These are phyloP conservation scores for Fusarium aywerte DNA, from an alignment of 2,329 filamentous ascomycete species.

Conservation along the genomic window DNA sequence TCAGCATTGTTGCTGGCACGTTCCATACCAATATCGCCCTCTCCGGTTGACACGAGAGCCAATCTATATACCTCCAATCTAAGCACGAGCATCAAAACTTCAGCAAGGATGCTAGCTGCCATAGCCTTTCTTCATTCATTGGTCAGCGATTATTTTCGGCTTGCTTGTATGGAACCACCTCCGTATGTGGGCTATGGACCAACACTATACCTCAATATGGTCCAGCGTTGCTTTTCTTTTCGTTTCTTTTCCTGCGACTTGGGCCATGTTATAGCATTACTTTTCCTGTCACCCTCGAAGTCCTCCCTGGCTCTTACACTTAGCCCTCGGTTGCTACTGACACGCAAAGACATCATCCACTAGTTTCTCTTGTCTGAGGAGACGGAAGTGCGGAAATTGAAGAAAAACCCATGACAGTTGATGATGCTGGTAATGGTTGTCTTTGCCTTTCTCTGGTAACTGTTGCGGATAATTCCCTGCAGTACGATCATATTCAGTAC, in stretches of 20 bases:
- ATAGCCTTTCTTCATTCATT: constrained; percentile 41
- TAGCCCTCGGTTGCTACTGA: constrained; percentile 9
- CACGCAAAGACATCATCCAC: constrained; percentile 6
- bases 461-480: constrained; percentile 18
- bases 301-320: constrained; percentile 3
- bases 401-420: constrained; percentile 21
- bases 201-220: constrained; percentile 36
- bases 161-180: constrained; percentile 35
- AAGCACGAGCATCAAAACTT: constrained; percentile 30
- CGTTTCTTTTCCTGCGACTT: constrained; percentile 28
- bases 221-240: constrained; percentile 35
- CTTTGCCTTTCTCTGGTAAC: constrained; percentile 15
- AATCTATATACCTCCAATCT: constrained; percentile 28
- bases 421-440: not conserved
- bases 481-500: constrained; percentile 28
- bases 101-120: constrained; percentile 27
- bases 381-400: not conserved
- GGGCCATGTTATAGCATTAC: constrained; percentile 24
- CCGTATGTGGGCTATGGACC: constrained; percentile 35
- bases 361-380: constrained; percentile 1
- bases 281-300: constrained; percentile 28
- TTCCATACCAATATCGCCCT: constrained; percentile 43
- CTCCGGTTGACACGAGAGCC: constrained; percentile 41
- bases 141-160: constrained; percentile 33
- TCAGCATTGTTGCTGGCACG: constrained; percentile 34